Percentiles rank a stretch among this genome's conserved stretches.
These are phyloP conservation scores for Didymella sp. DNA, from an alignment of 2,329 filamentous ascomycete genomes.

Conservation along the genomic window DNA sequence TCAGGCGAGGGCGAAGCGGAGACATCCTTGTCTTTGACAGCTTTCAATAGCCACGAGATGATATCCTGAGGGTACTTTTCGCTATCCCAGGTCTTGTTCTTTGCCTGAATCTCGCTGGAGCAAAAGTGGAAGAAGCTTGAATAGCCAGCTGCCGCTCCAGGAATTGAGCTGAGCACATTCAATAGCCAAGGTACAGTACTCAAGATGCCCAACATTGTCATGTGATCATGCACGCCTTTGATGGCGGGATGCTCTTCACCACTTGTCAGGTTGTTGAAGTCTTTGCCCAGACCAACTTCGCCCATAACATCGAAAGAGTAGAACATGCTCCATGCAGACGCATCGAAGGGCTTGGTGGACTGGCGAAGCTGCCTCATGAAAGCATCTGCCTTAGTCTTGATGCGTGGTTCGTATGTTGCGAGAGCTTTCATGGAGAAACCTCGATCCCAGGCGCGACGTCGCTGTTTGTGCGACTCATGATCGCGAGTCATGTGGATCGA, in stretches of 20 bases:
- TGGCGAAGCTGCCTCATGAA: not conserved
- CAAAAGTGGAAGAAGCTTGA: not conserved
- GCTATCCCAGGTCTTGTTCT: not conserved
- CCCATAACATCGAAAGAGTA: conserved; percentile 37
- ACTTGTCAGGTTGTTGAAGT: conserved; percentile 33
- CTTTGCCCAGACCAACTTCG: conserved; percentile 37
- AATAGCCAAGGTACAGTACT: conserved; percentile 48
- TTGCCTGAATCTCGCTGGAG: not conserved
- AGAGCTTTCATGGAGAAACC: conserved; percentile 38
- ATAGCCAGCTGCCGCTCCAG: not conserved
- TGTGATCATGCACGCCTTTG: conserved; percentile 45
- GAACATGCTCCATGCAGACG: not conserved
- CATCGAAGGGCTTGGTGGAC: not conserved
- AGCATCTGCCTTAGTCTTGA: not conserved
- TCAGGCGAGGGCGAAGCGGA: not conserved
- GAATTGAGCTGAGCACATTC: not conserved
- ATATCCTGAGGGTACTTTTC: not conserved
- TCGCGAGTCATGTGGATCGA: conserved; percentile 38
- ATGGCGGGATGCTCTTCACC: conserved; percentile 44
- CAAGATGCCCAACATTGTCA: conserved; percentile 45
- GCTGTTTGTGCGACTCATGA: conserved; percentile 25
- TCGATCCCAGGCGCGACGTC: conserved; percentile 39
- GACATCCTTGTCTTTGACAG: not conserved
- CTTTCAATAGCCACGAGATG: not conserved
- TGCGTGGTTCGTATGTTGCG: not conserved